A percentile compares a stretch with the other conserved stretches of the same genome.
Evolutionary conservation across 2,329 filamentous ascomycete species (phyloP).

Genomic region (Aspergillus fumigatus): DNA sequence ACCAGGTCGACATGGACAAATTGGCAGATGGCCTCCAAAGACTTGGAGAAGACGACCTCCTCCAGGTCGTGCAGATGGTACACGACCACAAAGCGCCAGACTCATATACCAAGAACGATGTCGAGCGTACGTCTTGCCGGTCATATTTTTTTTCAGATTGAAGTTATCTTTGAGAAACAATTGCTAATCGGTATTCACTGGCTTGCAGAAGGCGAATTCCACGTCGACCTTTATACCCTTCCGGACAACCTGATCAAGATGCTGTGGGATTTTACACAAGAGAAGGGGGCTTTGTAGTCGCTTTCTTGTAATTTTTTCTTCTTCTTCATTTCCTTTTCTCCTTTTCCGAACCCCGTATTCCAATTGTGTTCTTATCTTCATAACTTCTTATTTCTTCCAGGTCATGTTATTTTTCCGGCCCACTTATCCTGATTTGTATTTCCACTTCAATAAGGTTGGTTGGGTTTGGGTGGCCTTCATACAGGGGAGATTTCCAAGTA

Average conservation of each 20-base stretch:
- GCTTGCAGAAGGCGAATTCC: slow-evolving; percentile 81
- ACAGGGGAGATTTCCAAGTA: not conserved
- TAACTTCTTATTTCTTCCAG: not conserved
- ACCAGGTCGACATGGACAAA: slow-evolving; percentile 83
- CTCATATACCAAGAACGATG: slow-evolving; percentile 95
- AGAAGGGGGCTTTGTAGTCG: slow-evolving; percentile 38
- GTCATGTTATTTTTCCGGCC: not conserved
- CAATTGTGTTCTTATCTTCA: not conserved
- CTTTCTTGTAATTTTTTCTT: not conserved
- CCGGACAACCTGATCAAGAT: slow-evolving; percentile 84
- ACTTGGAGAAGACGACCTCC: slow-evolving; percentile 84
- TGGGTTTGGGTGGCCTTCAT: not conserved
- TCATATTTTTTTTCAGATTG: not conserved
- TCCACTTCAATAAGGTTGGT: not conserved
- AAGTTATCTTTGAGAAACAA: not conserved
- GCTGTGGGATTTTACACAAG: slow-evolving; percentile 80
- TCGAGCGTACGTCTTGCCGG: slow-evolving; percentile 70
- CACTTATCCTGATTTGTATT: not conserved
- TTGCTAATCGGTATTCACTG: slow-evolving; percentile 26
- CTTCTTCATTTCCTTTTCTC: not conserved
- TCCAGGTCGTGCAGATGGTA: slow-evolving; percentile 95
- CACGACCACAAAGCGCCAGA: slow-evolving; percentile 94
- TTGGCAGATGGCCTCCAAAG: slow-evolving; percentile 86
- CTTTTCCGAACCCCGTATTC: not conserved
- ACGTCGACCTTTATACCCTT: slow-evolving; percentile 96